These are phyloP conservation scores for Cladorrhinum sp. DNA, from an alignment of 2,329 filamentous ascomycete genomes.

Conservation along the genomic window DNA sequence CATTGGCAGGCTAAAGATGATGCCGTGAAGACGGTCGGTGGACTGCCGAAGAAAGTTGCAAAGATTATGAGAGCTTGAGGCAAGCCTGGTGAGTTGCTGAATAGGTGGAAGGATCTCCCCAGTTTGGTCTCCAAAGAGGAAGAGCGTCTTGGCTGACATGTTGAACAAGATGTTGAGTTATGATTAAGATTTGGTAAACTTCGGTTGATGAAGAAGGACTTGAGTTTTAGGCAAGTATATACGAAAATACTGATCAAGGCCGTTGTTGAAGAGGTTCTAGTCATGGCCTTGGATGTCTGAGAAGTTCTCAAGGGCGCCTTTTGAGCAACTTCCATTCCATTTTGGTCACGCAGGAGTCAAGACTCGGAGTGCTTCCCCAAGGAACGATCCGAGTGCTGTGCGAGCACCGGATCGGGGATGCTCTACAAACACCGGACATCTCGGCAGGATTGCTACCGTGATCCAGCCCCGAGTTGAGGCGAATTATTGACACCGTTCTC, in stretches of 20 bases:
- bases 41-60: neutral
- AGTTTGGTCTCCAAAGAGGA: constrained; percentile 21
- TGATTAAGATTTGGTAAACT: too few relatives aligned
- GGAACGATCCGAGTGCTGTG: neutral
- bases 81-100: constrained; percentile 5
- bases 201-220: neutral
- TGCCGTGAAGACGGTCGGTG: constrained; percentile 1
- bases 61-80: constrained; percentile 1
- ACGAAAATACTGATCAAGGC: neutral
- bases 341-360: neutral
- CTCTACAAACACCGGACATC: neutral
- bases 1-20: neutral
- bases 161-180: neutral
- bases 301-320: too few relatives aligned
- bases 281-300: neutral
- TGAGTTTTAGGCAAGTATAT: neutral
- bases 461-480: neutral
- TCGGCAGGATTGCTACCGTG: neutral
- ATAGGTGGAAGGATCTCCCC: constrained; percentile 17
- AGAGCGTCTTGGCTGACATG: constrained; percentile 10
- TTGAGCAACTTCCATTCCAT: neutral
- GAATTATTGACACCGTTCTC: neutral
- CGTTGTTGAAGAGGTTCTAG: neutral
- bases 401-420: neutral
- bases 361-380: too few relatives aligned